Percentiles rank a stretch among this genome's conserved stretches.
Evolutionary conservation across 164 flowering plant species (phyloP).

Genomic region (Buxus sempervirens): DNA sequence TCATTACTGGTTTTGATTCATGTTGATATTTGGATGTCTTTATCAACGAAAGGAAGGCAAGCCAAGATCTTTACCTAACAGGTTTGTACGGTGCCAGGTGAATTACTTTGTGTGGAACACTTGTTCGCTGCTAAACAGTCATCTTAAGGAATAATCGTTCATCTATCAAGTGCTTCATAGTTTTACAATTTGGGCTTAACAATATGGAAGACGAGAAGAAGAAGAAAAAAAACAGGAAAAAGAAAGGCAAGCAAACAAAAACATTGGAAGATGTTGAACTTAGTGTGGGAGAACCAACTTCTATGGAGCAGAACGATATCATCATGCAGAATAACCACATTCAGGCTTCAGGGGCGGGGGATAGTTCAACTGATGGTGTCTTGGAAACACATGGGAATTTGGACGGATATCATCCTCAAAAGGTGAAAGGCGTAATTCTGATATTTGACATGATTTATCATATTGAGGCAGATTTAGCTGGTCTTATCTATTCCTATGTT

Average conservation of each 20-base stretch:
- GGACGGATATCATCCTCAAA: slow-evolving; percentile 18
- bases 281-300: slow-evolving; percentile 15
- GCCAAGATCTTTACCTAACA: neutral
- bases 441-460: neutral
- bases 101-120: neutral
- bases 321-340: slow-evolving; percentile 18
- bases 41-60: neutral
- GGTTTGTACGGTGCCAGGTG: neutral
- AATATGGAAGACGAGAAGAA: slow-evolving; percentile 50
- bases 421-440: slow-evolving; percentile 23
- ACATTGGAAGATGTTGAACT: slow-evolving; percentile 16
- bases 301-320: slow-evolving; percentile 17
- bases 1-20: neutral
- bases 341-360: slow-evolving; percentile 11
- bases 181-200: slow-evolving; percentile 1
- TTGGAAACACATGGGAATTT: slow-evolving; percentile 19
- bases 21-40: neutral
- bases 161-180: neutral
- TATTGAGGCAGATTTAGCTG: too few relatives aligned
- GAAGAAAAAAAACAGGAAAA: slow-evolving; percentile 57
- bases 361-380: slow-evolving; percentile 14
- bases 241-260: slow-evolving; percentile 49
- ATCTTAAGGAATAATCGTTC: neutral
- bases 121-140: neutral
- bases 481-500: neutral